Base-by-base conservation (phyloP, 179 eudicot species). In the Nepenthes alata region DNA sequence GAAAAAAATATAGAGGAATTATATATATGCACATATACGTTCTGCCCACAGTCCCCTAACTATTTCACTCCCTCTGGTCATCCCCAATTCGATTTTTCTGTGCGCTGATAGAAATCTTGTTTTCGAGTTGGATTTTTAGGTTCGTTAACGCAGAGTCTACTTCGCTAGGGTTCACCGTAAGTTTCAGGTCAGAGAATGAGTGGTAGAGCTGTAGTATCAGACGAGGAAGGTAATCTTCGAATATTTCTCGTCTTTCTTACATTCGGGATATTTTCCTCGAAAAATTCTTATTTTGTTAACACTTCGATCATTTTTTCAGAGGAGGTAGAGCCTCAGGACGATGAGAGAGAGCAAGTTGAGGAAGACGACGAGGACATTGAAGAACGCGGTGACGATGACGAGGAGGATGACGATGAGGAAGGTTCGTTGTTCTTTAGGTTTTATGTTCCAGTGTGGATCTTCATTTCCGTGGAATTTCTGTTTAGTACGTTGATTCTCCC, bases 371-470 rank as follows among this genome's bases (percentile, higher is more conserved):
- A 75, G 1, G 75, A 65, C 2, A 72, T 67, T 5, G 82, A 77
- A 7, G 84, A 66, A 37, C 71, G 80, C 34, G 79, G 60, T 39
- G 78, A 53, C 7, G 74, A 44, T 12, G 85, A 75, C 11, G 87
- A 78, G 9, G 91, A 82, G 0, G 91, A 85, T 0, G 88, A 80
- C 0, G 94, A 88, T 9, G 96, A 88, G 6, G 96, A 88, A 12
- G 96, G 87, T 83, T 67, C 3, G 56, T 6, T 25, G 25, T 41
- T 71, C 13, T 58, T 37, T 35, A 11, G 10, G n/a, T 1, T 47
- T 35, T 7, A 47, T 55, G 14, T 47, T 4, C 6, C 10, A 12
- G 35, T 35, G 12, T 25, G 25, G 25, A 25, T 25, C 25, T 25
- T 25, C 25, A 3, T 35, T 60, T 4, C 55, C 11, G 15, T 53